Conservation (phyloP, 257 asterid species). For the Vinca minor region DNA sequence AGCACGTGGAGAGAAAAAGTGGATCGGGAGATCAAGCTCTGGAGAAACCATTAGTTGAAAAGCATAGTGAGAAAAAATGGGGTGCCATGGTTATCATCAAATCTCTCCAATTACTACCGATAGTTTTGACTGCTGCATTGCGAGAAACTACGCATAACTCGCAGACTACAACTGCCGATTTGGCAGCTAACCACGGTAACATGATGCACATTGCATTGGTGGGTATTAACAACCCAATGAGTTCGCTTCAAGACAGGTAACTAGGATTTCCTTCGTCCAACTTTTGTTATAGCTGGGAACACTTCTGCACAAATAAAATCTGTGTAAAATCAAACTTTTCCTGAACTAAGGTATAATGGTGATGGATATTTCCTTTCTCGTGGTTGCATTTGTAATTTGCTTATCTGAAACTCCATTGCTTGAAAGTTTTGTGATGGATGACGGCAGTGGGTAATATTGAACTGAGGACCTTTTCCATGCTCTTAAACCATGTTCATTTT, state of each 20-base stretch:
- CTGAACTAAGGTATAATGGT: background rate
- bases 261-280: background rate
- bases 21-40: slow-evolving; percentile 31
- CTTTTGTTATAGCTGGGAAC: background rate
- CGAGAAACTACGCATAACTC: slow-evolving; percentile 64
- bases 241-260: slow-evolving; percentile 94
- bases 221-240: slow-evolving; percentile 94
- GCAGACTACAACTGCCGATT: slow-evolving; percentile 27
- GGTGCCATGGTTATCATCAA: slow-evolving; percentile 95
- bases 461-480: too few species aligned
- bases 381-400: too few species aligned
- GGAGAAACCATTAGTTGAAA: slow-evolving; percentile 37
- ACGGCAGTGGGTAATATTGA: too few species aligned
- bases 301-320: background rate
- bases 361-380: background rate
- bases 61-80: slow-evolving; percentile 65
- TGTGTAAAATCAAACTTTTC: background rate
- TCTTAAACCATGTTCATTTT: too few species aligned
- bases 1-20: slow-evolving; percentile 50
- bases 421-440: too few species aligned
- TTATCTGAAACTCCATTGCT: too few species aligned
- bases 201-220: slow-evolving; percentile 98
- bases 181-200: slow-evolving; percentile 43
- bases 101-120: slow-evolving; percentile 85
- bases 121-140: slow-evolving; percentile 68